phyloP scores from a whole-genome alignment of 2,329 filamentous ascomycete species.

The Colletotrichum lindemuthianum region DNA sequence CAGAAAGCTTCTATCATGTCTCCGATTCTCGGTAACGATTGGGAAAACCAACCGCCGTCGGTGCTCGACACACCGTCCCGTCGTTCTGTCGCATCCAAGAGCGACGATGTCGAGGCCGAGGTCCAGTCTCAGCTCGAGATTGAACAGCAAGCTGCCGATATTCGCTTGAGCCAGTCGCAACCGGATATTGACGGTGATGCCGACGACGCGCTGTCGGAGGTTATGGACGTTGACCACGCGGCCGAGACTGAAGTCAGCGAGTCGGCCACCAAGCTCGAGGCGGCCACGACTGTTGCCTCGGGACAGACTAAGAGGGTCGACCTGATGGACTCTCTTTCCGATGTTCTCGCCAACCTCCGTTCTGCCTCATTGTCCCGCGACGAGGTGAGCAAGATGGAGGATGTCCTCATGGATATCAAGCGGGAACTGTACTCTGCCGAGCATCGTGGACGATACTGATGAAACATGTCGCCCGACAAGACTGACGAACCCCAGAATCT shows the following conservation, averaged over 20 bases:
- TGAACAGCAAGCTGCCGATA: slow-evolving; percentile 50
- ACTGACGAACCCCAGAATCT: not conserved
- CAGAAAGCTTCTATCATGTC: slow-evolving; percentile 4
- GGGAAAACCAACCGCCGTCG: not conserved
- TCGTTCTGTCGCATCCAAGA: slow-evolving; percentile 17
- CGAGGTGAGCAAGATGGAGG: slow-evolving; percentile 78
- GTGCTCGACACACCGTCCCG: slow-evolving; percentile 18
- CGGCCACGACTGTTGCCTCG: slow-evolving; percentile 36
- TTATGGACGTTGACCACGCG: too few relatives aligned
- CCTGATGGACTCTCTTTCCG: slow-evolving; percentile 64
- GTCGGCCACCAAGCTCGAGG: not conserved
- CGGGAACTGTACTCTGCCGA: slow-evolving; percentile 78
- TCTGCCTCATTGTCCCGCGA: slow-evolving; percentile 68
- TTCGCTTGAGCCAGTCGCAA: slow-evolving; percentile 44
- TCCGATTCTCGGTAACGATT: slow-evolving; percentile 11
- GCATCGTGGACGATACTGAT: slow-evolving; percentile 59
- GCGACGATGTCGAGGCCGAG: slow-evolving; percentile 51
- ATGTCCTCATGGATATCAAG: slow-evolving; percentile 82
- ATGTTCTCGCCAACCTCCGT: slow-evolving; percentile 68
- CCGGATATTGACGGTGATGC: slow-evolving; percentile 26
- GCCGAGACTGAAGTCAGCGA: not conserved
- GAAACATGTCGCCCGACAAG: not conserved
- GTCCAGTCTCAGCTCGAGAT: slow-evolving; percentile 52
- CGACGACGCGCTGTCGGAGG: too few relatives aligned
- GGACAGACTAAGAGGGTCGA: slow-evolving; percentile 48